A percentile compares a stretch with the other conserved stretches of the same genome.
phyloP scores from a whole-genome alignment of 768 basidiomycete species.

The Russula sp. region DNA sequence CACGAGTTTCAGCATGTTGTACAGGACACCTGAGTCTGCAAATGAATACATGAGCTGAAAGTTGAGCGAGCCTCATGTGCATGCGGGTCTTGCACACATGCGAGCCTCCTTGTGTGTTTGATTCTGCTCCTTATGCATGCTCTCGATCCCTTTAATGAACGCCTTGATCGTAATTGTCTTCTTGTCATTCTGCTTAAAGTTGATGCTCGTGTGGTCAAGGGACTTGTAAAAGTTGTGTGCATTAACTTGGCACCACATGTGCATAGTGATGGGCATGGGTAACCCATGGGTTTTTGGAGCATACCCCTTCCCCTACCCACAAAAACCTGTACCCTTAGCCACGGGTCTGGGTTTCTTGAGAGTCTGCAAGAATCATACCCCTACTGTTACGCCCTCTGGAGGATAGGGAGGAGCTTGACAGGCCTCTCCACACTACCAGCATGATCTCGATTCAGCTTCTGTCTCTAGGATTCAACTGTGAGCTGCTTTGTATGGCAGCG shows the following conservation, averaged over 20 bases:
- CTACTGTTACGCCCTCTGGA: too few species aligned
- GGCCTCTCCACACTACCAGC: too few species aligned
- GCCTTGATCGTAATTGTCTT: slow-evolving; percentile 81
- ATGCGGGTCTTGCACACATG: slow-evolving; percentile 31
- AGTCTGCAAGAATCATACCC: too few species aligned
- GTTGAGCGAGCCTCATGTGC: slow-evolving; percentile 48
- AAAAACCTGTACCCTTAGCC: too few species aligned
- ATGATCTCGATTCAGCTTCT: too few species aligned
- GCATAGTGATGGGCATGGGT: too few species aligned
- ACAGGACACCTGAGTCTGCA: slow-evolving; percentile 73
- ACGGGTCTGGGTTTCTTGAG: too few species aligned
- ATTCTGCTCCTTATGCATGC: slow-evolving; percentile 48
- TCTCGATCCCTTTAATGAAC: slow-evolving; percentile 78
- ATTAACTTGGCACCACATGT: slow-evolving; percentile 95
- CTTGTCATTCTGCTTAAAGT: slow-evolving; percentile 96
- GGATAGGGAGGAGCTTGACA: too few species aligned
- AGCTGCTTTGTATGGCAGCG: too few species aligned
- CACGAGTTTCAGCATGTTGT: slow-evolving; percentile 86
- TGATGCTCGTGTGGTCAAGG: slow-evolving; percentile 92
- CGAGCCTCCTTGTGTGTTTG: slow-evolving; percentile 12
- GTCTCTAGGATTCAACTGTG: too few species aligned
- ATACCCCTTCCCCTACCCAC: too few species aligned
- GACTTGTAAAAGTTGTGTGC: slow-evolving; percentile 98
- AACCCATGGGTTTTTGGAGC: too few species aligned
- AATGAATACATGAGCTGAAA: slow-evolving; percentile 80